Conservation (phyloP, 2,329 filamentous ascomycete species). For the Aspergillus vadensis region DNA sequence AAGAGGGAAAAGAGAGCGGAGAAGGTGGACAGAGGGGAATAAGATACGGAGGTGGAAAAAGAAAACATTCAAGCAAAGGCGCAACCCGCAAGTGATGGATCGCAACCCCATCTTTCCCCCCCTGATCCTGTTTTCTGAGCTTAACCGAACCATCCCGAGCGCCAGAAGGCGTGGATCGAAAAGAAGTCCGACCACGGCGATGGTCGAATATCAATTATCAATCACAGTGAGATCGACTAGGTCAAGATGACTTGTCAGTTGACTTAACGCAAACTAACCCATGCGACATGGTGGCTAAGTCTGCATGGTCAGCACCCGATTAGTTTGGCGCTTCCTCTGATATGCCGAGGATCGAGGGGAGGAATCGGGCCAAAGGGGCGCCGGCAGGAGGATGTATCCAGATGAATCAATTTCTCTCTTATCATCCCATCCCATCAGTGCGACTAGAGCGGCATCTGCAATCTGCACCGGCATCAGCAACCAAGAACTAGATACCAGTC, state of each 20-base stretch:
- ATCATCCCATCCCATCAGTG: neutral
- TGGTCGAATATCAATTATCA: slow-evolving; percentile 6
- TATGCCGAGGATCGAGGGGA: slow-evolving; percentile 1
- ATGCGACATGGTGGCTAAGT: neutral
- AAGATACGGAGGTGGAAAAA: neutral
- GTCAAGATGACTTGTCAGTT: slow-evolving; percentile 14
- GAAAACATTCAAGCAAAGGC: neutral
- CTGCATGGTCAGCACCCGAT: slow-evolving; percentile 9
- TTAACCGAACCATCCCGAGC: neutral
- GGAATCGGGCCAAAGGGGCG: neutral
- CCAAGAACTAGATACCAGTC: neutral
- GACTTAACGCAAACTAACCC: slow-evolving; percentile 1
- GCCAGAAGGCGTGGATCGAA: neutral
- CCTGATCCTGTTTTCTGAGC: neutral
- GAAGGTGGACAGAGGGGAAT: no score
- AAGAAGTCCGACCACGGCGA: neutral
- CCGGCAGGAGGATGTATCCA: neutral
- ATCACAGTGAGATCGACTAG: slow-evolving; percentile 8
- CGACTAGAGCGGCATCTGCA: neutral
- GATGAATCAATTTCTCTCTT: neutral
- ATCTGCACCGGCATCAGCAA: neutral
- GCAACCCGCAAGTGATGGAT: neutral
- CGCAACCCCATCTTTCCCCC: neutral
- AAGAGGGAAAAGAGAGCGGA: no score
- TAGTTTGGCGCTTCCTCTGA: neutral